Conservation (phyloP, 2,329 filamentous ascomycete species). For the Thielaviopsis populi region DNA sequence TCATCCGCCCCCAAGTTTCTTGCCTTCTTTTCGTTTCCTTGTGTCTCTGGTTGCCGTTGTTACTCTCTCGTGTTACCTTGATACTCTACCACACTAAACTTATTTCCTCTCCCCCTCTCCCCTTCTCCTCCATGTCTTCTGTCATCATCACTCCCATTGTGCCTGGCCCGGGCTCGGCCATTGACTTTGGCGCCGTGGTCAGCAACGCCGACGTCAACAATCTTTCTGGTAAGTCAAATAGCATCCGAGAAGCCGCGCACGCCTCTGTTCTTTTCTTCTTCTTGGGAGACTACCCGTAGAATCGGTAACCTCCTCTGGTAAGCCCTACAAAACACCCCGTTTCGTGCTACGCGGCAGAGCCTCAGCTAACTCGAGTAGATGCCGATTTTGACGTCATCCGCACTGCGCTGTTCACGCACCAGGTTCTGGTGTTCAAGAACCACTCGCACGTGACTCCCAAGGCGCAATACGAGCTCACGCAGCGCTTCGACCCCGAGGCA, state of each 20-base stretch:
- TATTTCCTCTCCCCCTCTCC: not conserved
- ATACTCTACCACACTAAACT: not conserved
- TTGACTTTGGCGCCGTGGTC: conserved; percentile 48
- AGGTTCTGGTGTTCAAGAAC: conserved; percentile 56
- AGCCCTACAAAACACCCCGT: conserved; percentile 21
- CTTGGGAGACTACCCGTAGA: conserved; percentile 32
- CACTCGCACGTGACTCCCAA: conserved; percentile 49
- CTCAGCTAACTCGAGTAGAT: conserved; percentile 28
- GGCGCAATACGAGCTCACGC: conserved; percentile 60
- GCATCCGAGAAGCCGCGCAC: not conserved
- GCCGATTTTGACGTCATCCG: conserved; percentile 49
- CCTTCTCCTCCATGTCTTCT: conserved; percentile 6
- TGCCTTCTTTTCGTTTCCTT: not conserved
- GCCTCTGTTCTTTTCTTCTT: not conserved
- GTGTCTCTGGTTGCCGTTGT: not conserved
- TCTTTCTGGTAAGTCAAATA: conserved; percentile 38
- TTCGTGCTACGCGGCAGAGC: not conserved
- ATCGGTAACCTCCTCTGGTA: conserved; percentile 46
- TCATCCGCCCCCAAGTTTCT: not conserved
- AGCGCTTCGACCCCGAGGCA: conserved; percentile 53
- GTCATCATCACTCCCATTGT: conserved; percentile 27
- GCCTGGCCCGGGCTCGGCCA: conserved; percentile 24
- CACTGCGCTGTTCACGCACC: conserved; percentile 50
- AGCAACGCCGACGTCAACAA: conserved; percentile 45
- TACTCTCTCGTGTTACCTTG: not conserved